Percentiles rank a stretch among this genome's conserved stretches.
These are phyloP conservation scores for Euphrasia arctica DNA, from an alignment of 305 asterid genomes.

Conservation along the genomic window DNA sequence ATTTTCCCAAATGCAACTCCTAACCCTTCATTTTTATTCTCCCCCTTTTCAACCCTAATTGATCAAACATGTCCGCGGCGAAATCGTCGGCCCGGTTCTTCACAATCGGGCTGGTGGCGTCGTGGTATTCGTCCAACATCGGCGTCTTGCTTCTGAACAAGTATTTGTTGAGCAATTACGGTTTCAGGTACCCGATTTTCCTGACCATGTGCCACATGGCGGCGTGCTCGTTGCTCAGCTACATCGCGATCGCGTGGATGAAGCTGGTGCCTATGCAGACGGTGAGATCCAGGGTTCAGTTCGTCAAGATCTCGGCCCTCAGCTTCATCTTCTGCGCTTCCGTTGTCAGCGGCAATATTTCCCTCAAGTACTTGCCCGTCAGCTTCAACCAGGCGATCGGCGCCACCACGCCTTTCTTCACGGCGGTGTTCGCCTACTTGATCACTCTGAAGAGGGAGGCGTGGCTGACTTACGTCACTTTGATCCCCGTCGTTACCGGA, in stretches of 20 bases:
- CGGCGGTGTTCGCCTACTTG: constrained; percentile 70
- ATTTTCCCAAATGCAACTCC: constrained; percentile 35
- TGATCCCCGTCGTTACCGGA: constrained; percentile 77
- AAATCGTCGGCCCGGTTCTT: constrained; percentile 51
- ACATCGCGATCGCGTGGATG: constrained; percentile 76
- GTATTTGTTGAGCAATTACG: constrained; percentile 68
- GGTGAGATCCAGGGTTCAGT: constrained; percentile 66
- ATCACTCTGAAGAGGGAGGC: constrained; percentile 67
- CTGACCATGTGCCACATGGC: constrained; percentile 82
- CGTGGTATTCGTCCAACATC: constrained; percentile 80
- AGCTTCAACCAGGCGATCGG: constrained; percentile 83
- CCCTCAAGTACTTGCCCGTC: constrained; percentile 69
- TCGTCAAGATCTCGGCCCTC: constrained; percentile 69
- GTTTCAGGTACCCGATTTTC: constrained; percentile 76
- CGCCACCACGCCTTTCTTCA: constrained; percentile 78
- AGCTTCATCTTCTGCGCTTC: constrained; percentile 73
- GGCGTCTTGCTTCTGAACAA: constrained; percentile 76
- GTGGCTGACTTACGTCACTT: constrained; percentile 63
- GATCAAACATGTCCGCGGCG: constrained; percentile 38
- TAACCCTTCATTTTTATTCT: constrained; percentile 30
- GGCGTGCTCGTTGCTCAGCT: constrained; percentile 75
- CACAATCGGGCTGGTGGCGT: constrained; percentile 60
- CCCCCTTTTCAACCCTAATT: constrained; percentile 27
- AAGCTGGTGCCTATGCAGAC: constrained; percentile 79
- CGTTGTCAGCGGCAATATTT: constrained; percentile 72